Base-by-base conservation (phyloP, 345 rosid genomes). In the Brassica juncea region DNA sequence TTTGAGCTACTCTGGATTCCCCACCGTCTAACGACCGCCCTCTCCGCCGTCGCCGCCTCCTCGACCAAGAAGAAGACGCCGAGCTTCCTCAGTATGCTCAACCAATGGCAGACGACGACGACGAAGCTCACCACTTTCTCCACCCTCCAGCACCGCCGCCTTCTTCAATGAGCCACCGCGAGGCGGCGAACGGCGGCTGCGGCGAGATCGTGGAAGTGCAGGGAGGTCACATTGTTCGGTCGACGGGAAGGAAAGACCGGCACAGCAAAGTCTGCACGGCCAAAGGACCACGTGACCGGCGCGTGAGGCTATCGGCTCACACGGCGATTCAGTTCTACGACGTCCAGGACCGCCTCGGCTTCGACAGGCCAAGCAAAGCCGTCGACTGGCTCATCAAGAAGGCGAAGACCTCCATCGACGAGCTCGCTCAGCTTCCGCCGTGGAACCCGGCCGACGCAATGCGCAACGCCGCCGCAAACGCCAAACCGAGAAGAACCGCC, bases 141-240 rank as follows among this genome's bases (percentile, higher is more conserved):
- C 75, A 88, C 85, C 58, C 83, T 23, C 74, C 89, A 78, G 70
- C 87, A 65, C 85, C 88, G 28, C 77, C 83, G 65, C 77, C 89
- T 12, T 80, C 91, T 54, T 59, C 62, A 66, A 87, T 78, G 80
- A 80, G 76, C 19, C 83, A 39, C 68, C 76, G 74, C 30, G 93
- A 90, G 82, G 71, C 87, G 52, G 12, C 54, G 1, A 77, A 62
- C 83, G 73, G 77, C 14, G 87, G 86, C 1, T 79, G 91, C 62
- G 85, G 92, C 23, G 86, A 94, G 89, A 94, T 94, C 59, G 97
- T 94, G 60, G 97, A 92, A 83, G 98, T 94, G 15, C 97, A 94
- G 85, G 98, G 98, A 27, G 98, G 97, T 76, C 98, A 89, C 98
- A 94, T 94, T 94, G 93, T 94, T 1, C 89, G 98, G 73, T 89